Base-by-base conservation (phyloP, 345 rosid species). In the Abelmoschus esculentus region DNA sequence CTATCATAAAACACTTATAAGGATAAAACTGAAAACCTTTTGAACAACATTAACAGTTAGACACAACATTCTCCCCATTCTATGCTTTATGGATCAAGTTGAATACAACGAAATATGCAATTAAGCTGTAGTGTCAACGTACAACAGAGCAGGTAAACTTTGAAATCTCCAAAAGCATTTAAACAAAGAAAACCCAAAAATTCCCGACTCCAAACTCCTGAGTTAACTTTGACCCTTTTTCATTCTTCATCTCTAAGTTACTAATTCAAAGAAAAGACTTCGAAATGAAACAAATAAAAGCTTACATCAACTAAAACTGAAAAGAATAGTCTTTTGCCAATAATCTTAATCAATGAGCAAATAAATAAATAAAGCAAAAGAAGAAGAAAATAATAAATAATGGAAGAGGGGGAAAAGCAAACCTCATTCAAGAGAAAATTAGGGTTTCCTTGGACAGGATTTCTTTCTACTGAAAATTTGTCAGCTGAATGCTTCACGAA, bases 401-500 rank as follows among this genome's bases (percentile, higher is more conserved):
- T 6, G 5, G 6, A 13, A 2, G 56, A 65, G 10, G 7, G 13
- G 0, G 26, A 19, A 22, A 26, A 26, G 15, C 19, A 26, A 65
- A 65, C 69, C 69, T 65, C 69, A 65, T 65, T 46, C 69, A 65
- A 65, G 38, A 63, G 18, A 65, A 65, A 46, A 65, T 22, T 65
- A 65, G 69, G 69, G 69, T 47, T 47, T 47, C 22, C 7, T 3
- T 40, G 8, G 9, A 18, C 31, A 4, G 32, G 32, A 36, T 36
- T 36, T 36, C n/a, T 19, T 40, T 46, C 56, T 66, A 42, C 60
- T 29, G 38, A 66, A 29, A 36, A 13, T 36, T n/a, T 5, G 12
- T 4, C 61, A 26, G 46, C 58, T 49, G 47, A 42, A 56, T 76
- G 17, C 5, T 50, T 68, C 68, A 36, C 52, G 59, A 58, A 29